Base-by-base conservation (phyloP, 345 rosid species). In the Citrus cavaleriei region DNA sequence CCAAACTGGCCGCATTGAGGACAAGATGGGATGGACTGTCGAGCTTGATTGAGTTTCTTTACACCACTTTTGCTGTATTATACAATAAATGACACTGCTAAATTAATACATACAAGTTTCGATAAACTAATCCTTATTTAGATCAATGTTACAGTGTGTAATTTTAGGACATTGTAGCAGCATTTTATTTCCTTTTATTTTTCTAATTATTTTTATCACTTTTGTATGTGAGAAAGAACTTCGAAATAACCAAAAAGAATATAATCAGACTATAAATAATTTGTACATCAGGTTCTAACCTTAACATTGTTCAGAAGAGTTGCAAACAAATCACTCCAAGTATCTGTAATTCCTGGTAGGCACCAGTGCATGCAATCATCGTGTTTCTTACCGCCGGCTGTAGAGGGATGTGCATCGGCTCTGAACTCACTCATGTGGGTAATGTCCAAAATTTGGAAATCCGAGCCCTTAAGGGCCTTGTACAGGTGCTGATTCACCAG, bases 281-380 rank as follows among this genome's bases (percentile, higher is more conserved):
- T 16, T 5, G 22, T 42, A 42, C 73, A 59, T 82, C 81, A 81
- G 72, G 74, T 77, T 70, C 19, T 75, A 61, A 19, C 27, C 82
- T 83, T 84, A 30, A 82, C 72, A 38, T 49, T 67, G 67, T 75
- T 79, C 19, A 90, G 51, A 62, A 84, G 79, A 32, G 86, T 82
- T 4, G 84, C 76, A 32, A 95, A 84, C 66, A 95, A 77, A 80
- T 95, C 98, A 24, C 89, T 94, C 97, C 99, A 95, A 55, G 91
- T 89, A 70, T 95, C 97, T 0, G 97, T 88, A 22, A 92, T 78
- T 40, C 99, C 97, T 0, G 99, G 99, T 69, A 95, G 88, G 89
- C 99, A 95, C 97, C 98, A 95, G 79, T 94, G 98, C 99, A 95
- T 94, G 83, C 98, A 94, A 74, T 95, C 98, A 18, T 91, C 88